Percentiles rank a stretch among this genome's conserved stretches.
Evolutionary conservation across 108 stramenopile genomes (phyloP).

Genomic region (Stephanodiscus minutulus): DNA sequence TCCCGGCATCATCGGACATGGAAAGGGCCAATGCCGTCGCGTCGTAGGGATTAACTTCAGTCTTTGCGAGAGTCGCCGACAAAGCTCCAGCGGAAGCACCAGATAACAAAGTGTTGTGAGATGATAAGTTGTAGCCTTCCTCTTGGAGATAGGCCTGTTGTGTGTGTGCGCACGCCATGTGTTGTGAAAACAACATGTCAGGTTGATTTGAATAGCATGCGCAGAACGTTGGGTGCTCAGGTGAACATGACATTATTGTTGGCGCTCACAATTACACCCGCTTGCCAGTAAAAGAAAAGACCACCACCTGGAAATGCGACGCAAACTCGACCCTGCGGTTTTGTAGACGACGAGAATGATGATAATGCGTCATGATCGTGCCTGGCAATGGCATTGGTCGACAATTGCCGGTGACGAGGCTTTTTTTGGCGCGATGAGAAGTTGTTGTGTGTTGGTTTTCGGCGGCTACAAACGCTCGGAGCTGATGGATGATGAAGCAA

Average conservation of each 20-base stretch:
- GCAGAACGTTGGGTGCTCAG: background rate
- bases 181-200: background rate
- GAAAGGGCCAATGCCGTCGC: constrained; percentile 82
- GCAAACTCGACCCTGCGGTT: constrained; percentile 1
- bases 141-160: constrained; percentile 59
- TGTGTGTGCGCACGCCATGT: constrained; percentile 13
- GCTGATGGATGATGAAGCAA: background rate
- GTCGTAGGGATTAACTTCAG: constrained; percentile 68
- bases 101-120: constrained; percentile 34
- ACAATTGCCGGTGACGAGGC: background rate
- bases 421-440: background rate
- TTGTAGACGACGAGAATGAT: background rate
- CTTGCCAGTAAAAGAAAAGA: constrained; percentile 93
- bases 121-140: constrained; percentile 59
- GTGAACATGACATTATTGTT: background rate
- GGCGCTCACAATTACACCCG: constrained; percentile 68
- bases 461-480: background rate
- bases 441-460: background rate
- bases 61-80: constrained; percentile 77
- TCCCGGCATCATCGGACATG: constrained; percentile 71
- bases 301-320: constrained; percentile 88
- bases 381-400: background rate
- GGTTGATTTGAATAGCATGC: background rate
- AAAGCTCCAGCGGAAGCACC: constrained; percentile 92
- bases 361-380: background rate